A percentile compares a stretch with the other conserved stretches of the same genome.
phyloP scores from a whole-genome alignment of 2,329 filamentous ascomycete genomes.

The Talaromyces funiculosus region DNA sequence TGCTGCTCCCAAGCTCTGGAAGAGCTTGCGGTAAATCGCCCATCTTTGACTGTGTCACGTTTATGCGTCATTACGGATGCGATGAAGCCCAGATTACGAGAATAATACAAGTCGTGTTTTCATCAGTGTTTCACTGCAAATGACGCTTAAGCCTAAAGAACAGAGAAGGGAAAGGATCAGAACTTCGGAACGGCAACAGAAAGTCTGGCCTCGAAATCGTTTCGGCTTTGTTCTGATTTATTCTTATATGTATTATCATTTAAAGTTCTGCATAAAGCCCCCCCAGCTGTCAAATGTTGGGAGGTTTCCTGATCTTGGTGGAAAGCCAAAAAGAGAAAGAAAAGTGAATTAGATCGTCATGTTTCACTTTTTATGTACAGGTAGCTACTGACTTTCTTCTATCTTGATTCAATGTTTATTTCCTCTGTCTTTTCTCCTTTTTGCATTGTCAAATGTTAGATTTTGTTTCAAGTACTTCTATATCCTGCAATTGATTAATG shows the following conservation, averaged over 20 bases:
- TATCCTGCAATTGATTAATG: neutral
- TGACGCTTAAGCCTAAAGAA: slow-evolving; percentile 2
- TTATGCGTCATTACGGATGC: slow-evolving; percentile 1
- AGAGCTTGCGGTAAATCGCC: slow-evolving; percentile 71
- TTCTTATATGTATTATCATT: slow-evolving; percentile 10
- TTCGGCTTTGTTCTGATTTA: neutral
- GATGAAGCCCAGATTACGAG: neutral
- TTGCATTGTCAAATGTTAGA: neutral
- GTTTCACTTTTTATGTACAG: slow-evolving; percentile 32
- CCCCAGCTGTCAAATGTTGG: slow-evolving; percentile 3
- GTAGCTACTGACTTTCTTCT: slow-evolving; percentile 30
- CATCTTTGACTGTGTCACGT: neutral
- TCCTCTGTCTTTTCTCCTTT: slow-evolving; percentile 19
- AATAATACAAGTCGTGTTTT: neutral
- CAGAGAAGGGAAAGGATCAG: slow-evolving; percentile 6
- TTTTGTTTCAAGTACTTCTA: neutral
- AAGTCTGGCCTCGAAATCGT: neutral
- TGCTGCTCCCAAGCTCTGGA: slow-evolving; percentile 93
- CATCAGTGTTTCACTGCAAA: neutral
- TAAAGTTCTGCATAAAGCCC: slow-evolving; percentile 11
- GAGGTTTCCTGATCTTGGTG: neutral
- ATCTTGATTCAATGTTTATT: slow-evolving; percentile 29
- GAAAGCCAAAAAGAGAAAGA: slow-evolving; percentile 4
- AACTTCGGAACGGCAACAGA: neutral
- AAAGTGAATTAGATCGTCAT: slow-evolving; percentile 15